Evolutionary conservation across 345 rosid species (phyloP).

Genomic region (Sisymbrium irio): DNA sequence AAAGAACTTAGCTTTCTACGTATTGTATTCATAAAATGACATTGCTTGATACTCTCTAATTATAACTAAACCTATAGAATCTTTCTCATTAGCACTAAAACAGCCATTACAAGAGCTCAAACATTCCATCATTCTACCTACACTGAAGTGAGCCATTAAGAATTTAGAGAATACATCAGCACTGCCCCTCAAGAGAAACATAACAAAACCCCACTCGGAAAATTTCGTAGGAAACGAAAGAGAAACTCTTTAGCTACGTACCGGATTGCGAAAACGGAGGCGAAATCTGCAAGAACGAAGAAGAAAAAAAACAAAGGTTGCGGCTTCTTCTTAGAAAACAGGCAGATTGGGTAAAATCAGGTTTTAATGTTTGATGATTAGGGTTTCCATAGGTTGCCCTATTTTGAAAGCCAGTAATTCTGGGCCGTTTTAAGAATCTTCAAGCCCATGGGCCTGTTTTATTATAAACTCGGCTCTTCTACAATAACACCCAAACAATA

Average conservation of each 20-base stretch:
- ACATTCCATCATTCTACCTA: background rate
- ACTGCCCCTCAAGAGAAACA: background rate
- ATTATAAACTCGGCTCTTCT: background rate
- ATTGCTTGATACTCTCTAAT: background rate
- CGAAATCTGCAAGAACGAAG: constrained; percentile 20
- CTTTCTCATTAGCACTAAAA: background rate
- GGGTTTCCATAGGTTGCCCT: constrained; percentile 26
- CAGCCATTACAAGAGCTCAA: background rate
- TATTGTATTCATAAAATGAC: background rate
- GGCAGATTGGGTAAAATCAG: background rate
- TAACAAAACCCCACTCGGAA: background rate
- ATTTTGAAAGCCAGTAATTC: background rate
- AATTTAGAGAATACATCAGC: background rate
- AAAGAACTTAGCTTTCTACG: background rate
- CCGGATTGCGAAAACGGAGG: constrained; percentile 6
- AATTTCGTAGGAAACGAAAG: background rate
- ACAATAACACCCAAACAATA: background rate
- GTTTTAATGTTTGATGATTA: constrained; percentile 25
- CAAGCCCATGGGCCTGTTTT: background rate
- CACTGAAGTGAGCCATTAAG: background rate
- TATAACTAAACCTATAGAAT: background rate
- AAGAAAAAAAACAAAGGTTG: constrained; percentile 10
- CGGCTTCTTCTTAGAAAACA: constrained; percentile 25
- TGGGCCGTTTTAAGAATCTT: background rate
- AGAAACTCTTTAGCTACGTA: background rate